phyloP scores from a whole-genome alignment of 805 yeast genomes.

The Nakazawaea anatomiae region DNA sequence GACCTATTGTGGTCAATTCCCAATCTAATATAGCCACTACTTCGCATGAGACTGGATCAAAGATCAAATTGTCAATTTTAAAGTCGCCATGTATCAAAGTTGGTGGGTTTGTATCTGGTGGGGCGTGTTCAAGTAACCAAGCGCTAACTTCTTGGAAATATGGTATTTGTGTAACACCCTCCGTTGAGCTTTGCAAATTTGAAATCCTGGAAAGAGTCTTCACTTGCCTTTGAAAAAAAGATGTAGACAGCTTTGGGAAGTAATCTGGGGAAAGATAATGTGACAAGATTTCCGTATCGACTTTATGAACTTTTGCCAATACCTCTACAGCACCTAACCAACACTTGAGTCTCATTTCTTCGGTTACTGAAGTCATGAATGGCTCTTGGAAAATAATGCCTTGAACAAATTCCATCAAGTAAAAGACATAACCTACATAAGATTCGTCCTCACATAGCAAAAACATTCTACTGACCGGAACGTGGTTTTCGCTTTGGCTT shows the following conservation, averaged over 20 bases:
- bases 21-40: conserved; percentile 57
- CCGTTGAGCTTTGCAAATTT: conserved; percentile 25
- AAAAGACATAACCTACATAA: conserved; percentile 49
- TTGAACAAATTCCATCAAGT: conserved; percentile 52
- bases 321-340: conserved; percentile 48
- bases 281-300: conserved; percentile 37
- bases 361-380: conserved; percentile 31
- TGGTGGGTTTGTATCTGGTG: conserved; percentile 38
- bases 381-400: conserved; percentile 56
- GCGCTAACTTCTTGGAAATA: conserved; percentile 32
- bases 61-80: conserved; percentile 58
- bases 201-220: conserved; percentile 39
- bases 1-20: conserved; percentile 63
- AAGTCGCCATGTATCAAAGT: conserved; percentile 59
- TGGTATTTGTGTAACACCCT: conserved; percentile 42
- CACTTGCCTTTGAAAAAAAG: conserved; percentile 51
- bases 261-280: conserved; percentile 36
- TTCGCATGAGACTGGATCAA: conserved; percentile 43
- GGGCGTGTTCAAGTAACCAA: conserved; percentile 39
- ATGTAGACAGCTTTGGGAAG: conserved; percentile 32
- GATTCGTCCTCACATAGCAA: conserved; percentile 52
- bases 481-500: conserved; percentile 17
- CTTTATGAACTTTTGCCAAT: conserved; percentile 41
- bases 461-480: conserved; percentile 51
- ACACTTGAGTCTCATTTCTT: conserved; percentile 21